phyloP scores from a whole-genome alignment of 352 stramenopile genomes.

The Pythium apleroticum region DNA sequence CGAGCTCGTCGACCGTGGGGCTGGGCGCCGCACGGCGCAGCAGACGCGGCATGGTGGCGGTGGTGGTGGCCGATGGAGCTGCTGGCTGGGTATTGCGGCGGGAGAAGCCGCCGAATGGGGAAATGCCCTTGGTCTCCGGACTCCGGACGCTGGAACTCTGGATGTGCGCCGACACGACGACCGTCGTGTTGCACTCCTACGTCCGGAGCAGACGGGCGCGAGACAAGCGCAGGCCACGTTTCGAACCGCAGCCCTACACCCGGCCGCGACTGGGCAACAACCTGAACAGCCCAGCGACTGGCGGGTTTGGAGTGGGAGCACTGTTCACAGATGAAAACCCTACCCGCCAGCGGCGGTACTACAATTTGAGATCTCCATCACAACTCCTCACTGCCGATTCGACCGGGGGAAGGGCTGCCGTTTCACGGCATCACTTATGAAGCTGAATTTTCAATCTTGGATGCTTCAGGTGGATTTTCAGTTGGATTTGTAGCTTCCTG shows the following conservation, averaged over 20 bases:
- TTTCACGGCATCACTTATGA: neutral
- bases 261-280: slow-evolving; percentile 14
- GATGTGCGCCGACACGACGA: neutral
- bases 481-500: neutral
- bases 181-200: slow-evolving; percentile 8
- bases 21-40: slow-evolving; percentile 64
- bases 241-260: slow-evolving; percentile 1
- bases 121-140: slow-evolving; percentile 7
- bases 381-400: neutral
- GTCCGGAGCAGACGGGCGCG: slow-evolving; percentile 24
- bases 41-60: slow-evolving; percentile 58
- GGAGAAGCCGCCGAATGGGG: slow-evolving; percentile 17
- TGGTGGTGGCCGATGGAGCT: neutral
- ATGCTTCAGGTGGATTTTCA: neutral
- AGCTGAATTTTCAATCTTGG: neutral
- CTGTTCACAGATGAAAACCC: neutral
- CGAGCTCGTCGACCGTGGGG: slow-evolving; percentile 72
- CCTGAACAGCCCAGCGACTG: neutral
- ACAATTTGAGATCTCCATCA: neutral
- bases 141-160: neutral
- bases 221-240: neutral
- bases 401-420: neutral
- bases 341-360: neutral
- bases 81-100: neutral
- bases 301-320: neutral